Conservation (phyloP, 495 filamentous ascomycete species). For the Hypomontagnella monticulosa region DNA sequence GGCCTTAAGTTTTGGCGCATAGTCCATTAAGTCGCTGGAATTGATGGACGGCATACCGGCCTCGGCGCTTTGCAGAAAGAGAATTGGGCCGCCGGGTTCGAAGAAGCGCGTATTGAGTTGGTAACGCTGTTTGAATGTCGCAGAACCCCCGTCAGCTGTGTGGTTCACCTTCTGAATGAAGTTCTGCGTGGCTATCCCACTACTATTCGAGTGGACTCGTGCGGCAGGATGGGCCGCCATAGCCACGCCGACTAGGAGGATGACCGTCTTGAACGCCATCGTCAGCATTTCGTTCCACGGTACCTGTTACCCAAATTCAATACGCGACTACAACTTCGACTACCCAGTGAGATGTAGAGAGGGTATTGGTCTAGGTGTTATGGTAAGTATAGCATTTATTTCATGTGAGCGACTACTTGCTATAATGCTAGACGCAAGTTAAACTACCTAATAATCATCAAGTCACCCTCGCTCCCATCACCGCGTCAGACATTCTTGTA, state of each 20-base stretch:
- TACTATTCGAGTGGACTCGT: constrained; percentile 26
- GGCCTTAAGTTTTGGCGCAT: constrained; percentile 34
- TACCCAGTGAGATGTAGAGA: background rate
- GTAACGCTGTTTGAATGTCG: constrained; percentile 37
- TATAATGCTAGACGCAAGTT: background rate
- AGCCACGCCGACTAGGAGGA: constrained; percentile 7
- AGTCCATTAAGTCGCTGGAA: constrained; percentile 37
- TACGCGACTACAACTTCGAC: background rate
- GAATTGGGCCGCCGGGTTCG: constrained; percentile 38
- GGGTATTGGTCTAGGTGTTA: background rate
- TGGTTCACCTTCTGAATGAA: constrained; percentile 38
- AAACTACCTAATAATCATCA: background rate
- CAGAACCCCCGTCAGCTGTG: constrained; percentile 12
- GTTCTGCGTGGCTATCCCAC: constrained; percentile 22
- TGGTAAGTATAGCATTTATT: background rate
- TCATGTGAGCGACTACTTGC: background rate
- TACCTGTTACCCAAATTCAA: background rate
- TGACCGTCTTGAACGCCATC: constrained; percentile 14
- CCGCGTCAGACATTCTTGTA: background rate
- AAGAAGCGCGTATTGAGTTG: constrained; percentile 32
- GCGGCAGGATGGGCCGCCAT: constrained; percentile 15
- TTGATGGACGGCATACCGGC: constrained; percentile 31
- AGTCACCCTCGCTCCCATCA: background rate
- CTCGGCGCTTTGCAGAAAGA: constrained; percentile 39
- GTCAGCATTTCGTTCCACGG: background rate